These are phyloP conservation scores for Rutstroemia sp. DNA, from an alignment of 2,329 filamentous ascomycete genomes.

Conservation along the genomic window DNA sequence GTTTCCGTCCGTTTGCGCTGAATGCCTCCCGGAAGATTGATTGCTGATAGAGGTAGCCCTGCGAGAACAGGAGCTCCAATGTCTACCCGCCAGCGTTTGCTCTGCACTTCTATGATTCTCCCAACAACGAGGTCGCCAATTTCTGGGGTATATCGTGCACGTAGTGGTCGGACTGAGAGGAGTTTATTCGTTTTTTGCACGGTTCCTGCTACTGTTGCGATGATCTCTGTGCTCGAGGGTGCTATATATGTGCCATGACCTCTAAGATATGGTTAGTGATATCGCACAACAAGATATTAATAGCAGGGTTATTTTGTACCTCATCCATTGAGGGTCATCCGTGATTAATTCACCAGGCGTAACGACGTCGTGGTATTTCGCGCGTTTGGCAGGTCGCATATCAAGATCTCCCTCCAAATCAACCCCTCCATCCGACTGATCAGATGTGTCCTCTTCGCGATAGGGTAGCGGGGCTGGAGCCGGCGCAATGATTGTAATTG, in stretches of 20 bases:
- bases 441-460: conserved; percentile 9
- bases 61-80: conserved; percentile 83
- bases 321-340: conserved; percentile 94
- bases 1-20: conserved; percentile 86
- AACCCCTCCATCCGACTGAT: conserved; percentile 27
- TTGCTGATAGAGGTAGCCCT: conserved; percentile 74
- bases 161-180: conserved; percentile 81
- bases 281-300: not conserved
- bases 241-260: conserved; percentile 87
- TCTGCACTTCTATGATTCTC: conserved; percentile 90
- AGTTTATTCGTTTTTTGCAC: conserved; percentile 95
- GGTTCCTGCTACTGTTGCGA: conserved; percentile 84
- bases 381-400: conserved; percentile 38
- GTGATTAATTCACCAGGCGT: conserved; percentile 88
- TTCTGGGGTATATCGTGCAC: conserved; percentile 88
- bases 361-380: conserved; percentile 51
- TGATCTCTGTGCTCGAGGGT: conserved; percentile 58
- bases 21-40: conserved; percentile 92
- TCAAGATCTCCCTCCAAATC: conserved; percentile 30
- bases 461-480: conserved; percentile 21
- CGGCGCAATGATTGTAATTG: conserved; percentile 30
- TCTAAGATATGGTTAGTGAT: conserved; percentile 37
- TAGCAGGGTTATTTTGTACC: conserved; percentile 34
- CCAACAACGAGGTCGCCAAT: conserved; percentile 95
- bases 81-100: conserved; percentile 89